Base-by-base conservation (phyloP, 2,329 filamentous ascomycete genomes). In the Dichotomopilus funicola region DNA sequence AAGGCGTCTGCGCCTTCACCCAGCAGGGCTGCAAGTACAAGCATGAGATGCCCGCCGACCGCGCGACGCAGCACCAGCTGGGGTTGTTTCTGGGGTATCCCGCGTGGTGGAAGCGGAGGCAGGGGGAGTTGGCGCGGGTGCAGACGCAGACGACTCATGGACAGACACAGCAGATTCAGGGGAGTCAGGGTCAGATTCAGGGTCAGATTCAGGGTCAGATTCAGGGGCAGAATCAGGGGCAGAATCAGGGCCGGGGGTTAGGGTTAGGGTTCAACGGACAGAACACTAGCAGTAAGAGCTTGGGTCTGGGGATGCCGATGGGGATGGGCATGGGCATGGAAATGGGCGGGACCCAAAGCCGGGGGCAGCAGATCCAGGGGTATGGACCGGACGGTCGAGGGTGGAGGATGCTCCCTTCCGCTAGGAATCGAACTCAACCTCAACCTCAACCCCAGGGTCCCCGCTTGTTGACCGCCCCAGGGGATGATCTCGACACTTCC, bases 1-100 rank as follows among this genome's bases (percentile, higher is more conserved):
- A 88, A 56, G 91, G 90, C 19, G 83, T 88, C 44, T 96, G 91
- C 68, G 87, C 87, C 59, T 96, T 89, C 69, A 85, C 81, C 3
- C 89, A 95, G 68, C 86, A 91, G 66, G 91, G 91, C 0, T 96
- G 91, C 73, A 83, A 86, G 61, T 96, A 85, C 75, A 92, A 91
- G 73, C 91, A 96, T 68, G 88, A 94, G 68, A 95, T 96, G 87
- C 91, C 91, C 0, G 70, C 74, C 33, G 83, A 91, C 61, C 76
- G 76, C 50, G 73, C 76, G 0, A 88, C 83, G 1, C 81, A 95
- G 63, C 73, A 80, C 44, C 75, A 78, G 6, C 77, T 95, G 2
- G 91, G 91, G 0, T 79, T 95, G 1, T 83, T 82, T 61, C 78
- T 84, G 58, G 82, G 82, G 0, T 71, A 80, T n/a, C 82, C 82